Base-by-base conservation (phyloP, 2,329 filamentous ascomycete genomes). In the Zymoseptoria ardabiliae region DNA sequence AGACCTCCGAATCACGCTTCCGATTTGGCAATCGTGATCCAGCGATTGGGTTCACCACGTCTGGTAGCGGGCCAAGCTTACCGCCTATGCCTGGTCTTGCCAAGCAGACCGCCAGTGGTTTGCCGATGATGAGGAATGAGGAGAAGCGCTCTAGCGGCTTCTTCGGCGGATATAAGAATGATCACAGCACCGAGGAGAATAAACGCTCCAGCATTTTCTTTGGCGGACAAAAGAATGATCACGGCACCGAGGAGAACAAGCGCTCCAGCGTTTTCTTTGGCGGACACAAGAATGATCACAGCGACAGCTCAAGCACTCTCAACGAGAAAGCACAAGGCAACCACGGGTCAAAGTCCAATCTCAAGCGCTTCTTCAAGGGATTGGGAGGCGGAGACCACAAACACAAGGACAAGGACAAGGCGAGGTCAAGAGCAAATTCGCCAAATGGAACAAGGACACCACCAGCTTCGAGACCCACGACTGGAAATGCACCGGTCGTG, bases 341-440 rank as follows among this genome's bases (percentile, higher is more conserved):
- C 58, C 64, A 66, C 2, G 86, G 89, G 21, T 97, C 94, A 4
- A 97, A 97, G 89, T 87, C 89, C 3, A 93, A 97, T 69, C 76
- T 99, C 61, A 97, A 96, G 77, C 84, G 94, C n/a, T 99, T 99
- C 73, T 96, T 99, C 79, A 94, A 87, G 74, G 59, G 59, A 20
- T 59, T 63, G 25, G 35, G 35, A 45, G 86, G 91, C 61, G 84
- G 87, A 56, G 83, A 84, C 2, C 82, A 86, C 65, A 76, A 70
- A 59, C 77, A 82, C 66, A 91, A 90, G 70, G 75, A 81, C 61
- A 86, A 87, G 68, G 78, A 81, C 25, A 71, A 74, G 13, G 81
- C 57, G 11, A 58, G 51, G 13, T 62, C 62, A 25, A 68, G 65
- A 30, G 58, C 58, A 4, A 59, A 57, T 30, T 68, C 65, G 5